A percentile compares a stretch with the other conserved stretches of the same genome.
phyloP scores from a whole-genome alignment of 768 basidiomycete species.

The Tricholoma sp. region DNA sequence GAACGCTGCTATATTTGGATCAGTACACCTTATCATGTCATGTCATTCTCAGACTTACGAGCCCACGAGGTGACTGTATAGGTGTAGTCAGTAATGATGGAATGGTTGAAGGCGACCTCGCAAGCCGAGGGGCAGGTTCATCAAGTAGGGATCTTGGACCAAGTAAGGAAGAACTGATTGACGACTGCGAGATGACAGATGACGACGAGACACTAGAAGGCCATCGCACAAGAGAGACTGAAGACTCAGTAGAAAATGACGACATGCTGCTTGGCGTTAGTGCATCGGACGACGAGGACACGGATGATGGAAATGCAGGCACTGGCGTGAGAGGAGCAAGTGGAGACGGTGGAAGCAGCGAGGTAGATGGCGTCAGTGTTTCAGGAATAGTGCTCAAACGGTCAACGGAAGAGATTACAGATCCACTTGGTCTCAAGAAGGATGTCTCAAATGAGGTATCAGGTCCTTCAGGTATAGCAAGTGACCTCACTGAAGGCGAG shows the following conservation, averaged over 20 bases:
- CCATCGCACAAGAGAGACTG: slow-evolving; percentile 8
- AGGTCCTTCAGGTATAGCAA: slow-evolving; percentile 51
- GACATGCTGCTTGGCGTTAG: slow-evolving; percentile 30
- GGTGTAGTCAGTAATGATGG: slow-evolving; percentile 54
- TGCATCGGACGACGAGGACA: slow-evolving; percentile 24
- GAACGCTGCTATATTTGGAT: slow-evolving; percentile 1
- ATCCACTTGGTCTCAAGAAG: slow-evolving; percentile 58
- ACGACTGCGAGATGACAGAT: slow-evolving; percentile 42
- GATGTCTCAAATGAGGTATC: slow-evolving; percentile 75
- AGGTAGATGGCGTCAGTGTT: slow-evolving; percentile 27
- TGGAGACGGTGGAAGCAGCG: slow-evolving; percentile 24
- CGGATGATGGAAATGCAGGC: slow-evolving; percentile 30
- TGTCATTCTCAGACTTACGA: slow-evolving; percentile 10
- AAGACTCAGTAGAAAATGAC: slow-evolving; percentile 7
- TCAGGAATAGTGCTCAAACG: slow-evolving; percentile 42
- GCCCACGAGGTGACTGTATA: slow-evolving; percentile 8
- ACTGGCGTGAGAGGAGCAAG: slow-evolving; percentile 35
- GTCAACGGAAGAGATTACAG: slow-evolving; percentile 38
- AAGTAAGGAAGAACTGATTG: slow-evolving; percentile 34
- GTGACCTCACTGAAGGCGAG: slow-evolving; percentile 55
- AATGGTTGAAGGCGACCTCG: slow-evolving; percentile 40
- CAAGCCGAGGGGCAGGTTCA: slow-evolving; percentile 20
- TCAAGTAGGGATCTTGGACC: slow-evolving; percentile 30
- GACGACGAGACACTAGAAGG: slow-evolving; percentile 29
- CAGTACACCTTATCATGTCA: neutral